phyloP scores from a whole-genome alignment of 2,329 filamentous ascomycete species.

The Paracorniculantispora psalliotae region DNA sequence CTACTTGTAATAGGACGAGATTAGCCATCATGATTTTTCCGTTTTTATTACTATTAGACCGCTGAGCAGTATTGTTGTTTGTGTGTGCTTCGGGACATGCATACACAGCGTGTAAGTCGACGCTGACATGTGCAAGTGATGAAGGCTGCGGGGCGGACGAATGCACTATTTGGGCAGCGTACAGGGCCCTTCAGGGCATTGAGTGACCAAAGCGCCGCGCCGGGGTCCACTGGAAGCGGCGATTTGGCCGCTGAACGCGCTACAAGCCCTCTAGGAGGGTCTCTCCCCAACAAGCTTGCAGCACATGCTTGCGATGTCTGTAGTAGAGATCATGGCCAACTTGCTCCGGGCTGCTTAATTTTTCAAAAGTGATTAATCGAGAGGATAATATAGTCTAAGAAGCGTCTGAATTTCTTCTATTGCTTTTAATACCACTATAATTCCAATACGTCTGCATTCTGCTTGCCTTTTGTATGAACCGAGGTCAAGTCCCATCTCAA shows the following conservation, averaged over 20 bases:
- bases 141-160: background rate
- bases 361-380: no score
- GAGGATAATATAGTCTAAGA: no score
- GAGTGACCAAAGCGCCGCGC: background rate
- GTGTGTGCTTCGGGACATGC: background rate
- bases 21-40: no score
- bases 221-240: background rate
- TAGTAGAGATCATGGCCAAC: no score
- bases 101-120: background rate
- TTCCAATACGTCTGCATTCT: no score
- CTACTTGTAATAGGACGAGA: no score
- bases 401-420: no score
- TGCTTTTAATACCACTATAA: no score
- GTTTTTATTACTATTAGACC: no score
- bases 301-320: background rate
- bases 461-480: background rate
- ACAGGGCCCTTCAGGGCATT: background rate
- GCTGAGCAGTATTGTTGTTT: no score
- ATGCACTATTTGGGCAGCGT: background rate
- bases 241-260: background rate
- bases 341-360: no score
- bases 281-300: background rate
- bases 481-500: constrained; percentile 2
- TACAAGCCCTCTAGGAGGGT: background rate
- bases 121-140: background rate